Evolutionary conservation across 495 filamentous ascomycete genomes (phyloP).

Genomic region (Parachaetomium inaequale): DNA sequence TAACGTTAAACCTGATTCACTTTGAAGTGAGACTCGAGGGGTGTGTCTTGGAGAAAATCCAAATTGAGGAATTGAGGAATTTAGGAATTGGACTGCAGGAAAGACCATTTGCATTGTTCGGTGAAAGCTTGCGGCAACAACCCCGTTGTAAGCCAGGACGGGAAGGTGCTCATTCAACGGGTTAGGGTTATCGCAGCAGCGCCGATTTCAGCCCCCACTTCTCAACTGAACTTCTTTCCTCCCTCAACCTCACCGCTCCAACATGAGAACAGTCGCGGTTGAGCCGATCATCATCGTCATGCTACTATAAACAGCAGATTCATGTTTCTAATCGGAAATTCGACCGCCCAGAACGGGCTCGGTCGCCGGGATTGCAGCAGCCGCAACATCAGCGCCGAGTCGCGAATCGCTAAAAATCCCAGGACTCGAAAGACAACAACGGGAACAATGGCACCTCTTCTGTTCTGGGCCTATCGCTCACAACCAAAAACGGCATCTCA

Average conservation of each 20-base stretch:
- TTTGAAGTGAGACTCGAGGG: background rate
- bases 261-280: too few species aligned
- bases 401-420: background rate
- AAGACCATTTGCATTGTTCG: background rate
- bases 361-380: slow-evolving; percentile 9
- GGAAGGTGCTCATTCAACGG: background rate
- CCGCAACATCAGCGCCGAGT: background rate
- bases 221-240: background rate
- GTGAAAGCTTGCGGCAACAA: too few species aligned
- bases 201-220: background rate
- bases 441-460: background rate
- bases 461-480: slow-evolving; percentile 9
- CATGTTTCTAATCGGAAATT: slow-evolving; percentile 9
- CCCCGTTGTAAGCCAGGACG: too few species aligned
- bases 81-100: background rate
- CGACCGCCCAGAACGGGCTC: background rate
- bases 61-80: background rate
- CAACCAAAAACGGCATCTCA: slow-evolving; percentile 23
- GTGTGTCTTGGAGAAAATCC: background rate
- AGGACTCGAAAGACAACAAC: slow-evolving; percentile 8
- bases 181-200: background rate
- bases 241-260: background rate
- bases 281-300: background rate
- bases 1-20: background rate
- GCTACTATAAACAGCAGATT: background rate